Conservation (phyloP, 2,329 filamentous ascomycete species). For the Penicillium capsulatum region DNA sequence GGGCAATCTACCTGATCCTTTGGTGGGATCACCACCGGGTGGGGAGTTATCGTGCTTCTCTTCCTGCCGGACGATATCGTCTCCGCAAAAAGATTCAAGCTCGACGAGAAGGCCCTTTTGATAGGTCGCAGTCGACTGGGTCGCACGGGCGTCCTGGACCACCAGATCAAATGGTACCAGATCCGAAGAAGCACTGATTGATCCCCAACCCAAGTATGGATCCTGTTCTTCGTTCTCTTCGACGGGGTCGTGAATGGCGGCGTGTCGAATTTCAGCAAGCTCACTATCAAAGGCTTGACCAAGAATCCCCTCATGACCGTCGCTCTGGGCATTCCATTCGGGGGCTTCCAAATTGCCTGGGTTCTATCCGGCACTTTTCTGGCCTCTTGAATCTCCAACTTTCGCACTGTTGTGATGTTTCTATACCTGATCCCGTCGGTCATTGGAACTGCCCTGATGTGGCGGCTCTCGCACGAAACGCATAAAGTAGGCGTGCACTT, state of each 20-base stretch:
- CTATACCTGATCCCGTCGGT: slow-evolving; percentile 52
- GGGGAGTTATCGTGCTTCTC: slow-evolving; percentile 39
- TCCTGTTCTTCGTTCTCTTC: slow-evolving; percentile 45
- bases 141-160: slow-evolving; percentile 47
- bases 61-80: slow-evolving; percentile 46
- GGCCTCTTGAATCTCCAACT: slow-evolving; percentile 50
- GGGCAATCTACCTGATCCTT: slow-evolving; percentile 46
- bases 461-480: slow-evolving; percentile 45
- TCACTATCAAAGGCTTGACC: slow-evolving; percentile 49
- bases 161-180: slow-evolving; percentile 47
- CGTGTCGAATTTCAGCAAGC: slow-evolving; percentile 53
- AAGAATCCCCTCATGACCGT: slow-evolving; percentile 48
- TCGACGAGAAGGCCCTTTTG: slow-evolving; percentile 45
- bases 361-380: slow-evolving; percentile 52
- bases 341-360: slow-evolving; percentile 50
- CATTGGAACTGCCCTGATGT: slow-evolving; percentile 48
- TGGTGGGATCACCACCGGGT: slow-evolving; percentile 43
- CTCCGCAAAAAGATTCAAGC: slow-evolving; percentile 40
- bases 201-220: slow-evolving; percentile 47
- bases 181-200: slow-evolving; percentile 47
- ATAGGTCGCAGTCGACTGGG: slow-evolving; percentile 38
- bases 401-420: slow-evolving; percentile 52
- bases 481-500: slow-evolving; percentile 48
- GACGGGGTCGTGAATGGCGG: slow-evolving; percentile 54
- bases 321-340: slow-evolving; percentile 53